Conservation (phyloP, 768 basidiomycete species). For the Coprinopsis cinerea region DNA sequence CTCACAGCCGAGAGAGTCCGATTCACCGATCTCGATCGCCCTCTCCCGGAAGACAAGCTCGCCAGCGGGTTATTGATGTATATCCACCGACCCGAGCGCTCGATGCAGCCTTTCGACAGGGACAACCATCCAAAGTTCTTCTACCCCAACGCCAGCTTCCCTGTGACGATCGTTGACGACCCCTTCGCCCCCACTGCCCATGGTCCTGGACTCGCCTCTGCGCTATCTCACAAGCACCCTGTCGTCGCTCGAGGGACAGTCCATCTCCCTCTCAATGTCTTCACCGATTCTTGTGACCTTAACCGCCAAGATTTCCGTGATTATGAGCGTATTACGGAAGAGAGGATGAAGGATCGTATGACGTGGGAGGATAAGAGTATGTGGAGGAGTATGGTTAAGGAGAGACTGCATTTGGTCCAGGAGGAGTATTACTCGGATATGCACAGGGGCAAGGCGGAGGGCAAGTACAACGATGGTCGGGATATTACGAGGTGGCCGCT, state of each 20-base stretch:
- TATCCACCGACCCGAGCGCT: constrained; percentile 14
- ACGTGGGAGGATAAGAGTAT: constrained; percentile 6
- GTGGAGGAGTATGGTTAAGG: constrained; percentile 9
- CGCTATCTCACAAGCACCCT: neutral
- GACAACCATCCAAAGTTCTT: constrained; percentile 12
- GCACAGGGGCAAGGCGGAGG: neutral
- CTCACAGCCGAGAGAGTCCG: constrained; percentile 18
- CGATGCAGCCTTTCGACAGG: constrained; percentile 17
- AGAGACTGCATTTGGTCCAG: neutral
- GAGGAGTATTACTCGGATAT: constrained; percentile 1
- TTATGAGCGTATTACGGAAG: neutral
- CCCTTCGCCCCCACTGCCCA: constrained; percentile 11
- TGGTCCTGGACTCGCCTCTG: constrained; percentile 15
- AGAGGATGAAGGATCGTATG: constrained; percentile 2
- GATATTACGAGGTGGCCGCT: constrained; percentile 2
- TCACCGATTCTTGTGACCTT: neutral
- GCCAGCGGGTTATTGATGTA: constrained; percentile 9
- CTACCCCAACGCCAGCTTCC: constrained; percentile 13
- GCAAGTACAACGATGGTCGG: constrained; percentile 1
- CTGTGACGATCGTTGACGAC: constrained; percentile 17
- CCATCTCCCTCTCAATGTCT: constrained; percentile 7
- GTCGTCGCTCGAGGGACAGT: constrained; percentile 6
- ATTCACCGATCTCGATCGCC: constrained; percentile 8
- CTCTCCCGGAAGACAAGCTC: constrained; percentile 1
- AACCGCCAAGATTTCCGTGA: constrained; percentile 7